Percentiles rank a stretch among this genome's conserved stretches.
phyloP scores from a whole-genome alignment of 1,139 yeast species.

The Yamadazyma mexicana region DNA sequence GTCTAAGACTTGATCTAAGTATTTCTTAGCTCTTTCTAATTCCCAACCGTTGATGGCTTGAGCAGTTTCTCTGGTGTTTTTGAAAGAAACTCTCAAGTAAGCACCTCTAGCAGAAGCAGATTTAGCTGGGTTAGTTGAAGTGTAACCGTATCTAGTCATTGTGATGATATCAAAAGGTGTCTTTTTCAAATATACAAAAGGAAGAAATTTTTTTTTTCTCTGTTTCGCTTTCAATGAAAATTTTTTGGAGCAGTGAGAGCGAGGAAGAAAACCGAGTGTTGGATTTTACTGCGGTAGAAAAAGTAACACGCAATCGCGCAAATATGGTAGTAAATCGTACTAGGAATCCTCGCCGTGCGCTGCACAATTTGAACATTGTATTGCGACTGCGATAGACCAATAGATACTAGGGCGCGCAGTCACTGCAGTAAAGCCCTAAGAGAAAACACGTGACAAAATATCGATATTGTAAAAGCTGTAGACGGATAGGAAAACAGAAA shows the following conservation, averaged over 20 bases:
- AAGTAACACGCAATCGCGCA: neutral
- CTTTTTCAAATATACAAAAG: constrained; percentile 6
- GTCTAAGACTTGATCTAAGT: constrained; percentile 95
- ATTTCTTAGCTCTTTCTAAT: constrained; percentile 91
- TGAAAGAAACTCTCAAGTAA: constrained; percentile 98
- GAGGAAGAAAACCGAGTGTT: too few relatives aligned
- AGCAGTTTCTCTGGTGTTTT: constrained; percentile 99
- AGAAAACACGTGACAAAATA: constrained; percentile 1
- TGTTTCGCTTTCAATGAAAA: constrained; percentile 5
- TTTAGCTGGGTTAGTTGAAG: constrained; percentile 99
- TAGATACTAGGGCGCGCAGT: neutral
- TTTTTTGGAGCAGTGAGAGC: constrained; percentile 5
- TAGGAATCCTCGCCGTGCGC: neutral
- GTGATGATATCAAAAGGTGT: constrained; percentile 7
- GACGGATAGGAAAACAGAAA: too few relatives aligned
- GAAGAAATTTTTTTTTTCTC: constrained; percentile 7
- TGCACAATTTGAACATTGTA: neutral
- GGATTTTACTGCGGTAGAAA: too few relatives aligned
- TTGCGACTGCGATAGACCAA: neutral
- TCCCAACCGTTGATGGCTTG: constrained; percentile 99
- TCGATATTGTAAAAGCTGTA: too few relatives aligned
- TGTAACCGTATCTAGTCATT: constrained; percentile 91
- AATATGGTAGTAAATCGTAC: neutral
- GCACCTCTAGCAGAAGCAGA: constrained; percentile 99
- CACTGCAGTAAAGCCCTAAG: constrained; percentile 3